Evolutionary conservation across 331 rosid genomes (phyloP).

Genomic region (Arachis monticola): DNA sequence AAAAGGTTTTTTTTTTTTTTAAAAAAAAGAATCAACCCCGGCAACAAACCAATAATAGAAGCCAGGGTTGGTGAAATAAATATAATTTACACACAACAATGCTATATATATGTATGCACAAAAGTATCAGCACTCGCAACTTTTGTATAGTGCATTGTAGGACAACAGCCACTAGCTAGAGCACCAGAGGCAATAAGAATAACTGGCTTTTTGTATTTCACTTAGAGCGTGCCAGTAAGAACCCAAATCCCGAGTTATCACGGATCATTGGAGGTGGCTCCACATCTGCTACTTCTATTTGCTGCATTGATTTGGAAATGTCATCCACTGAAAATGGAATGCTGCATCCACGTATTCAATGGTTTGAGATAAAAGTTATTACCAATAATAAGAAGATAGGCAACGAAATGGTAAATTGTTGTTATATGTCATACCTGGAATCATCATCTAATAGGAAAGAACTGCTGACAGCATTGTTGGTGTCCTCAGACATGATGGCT

Average conservation of each 20-base stretch:
- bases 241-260: constrained; percentile 92
- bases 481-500: constrained; percentile 85
- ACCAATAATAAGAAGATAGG: not conserved
- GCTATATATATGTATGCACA: constrained; percentile 69
- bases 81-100: constrained; percentile 62
- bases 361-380: not conserved
- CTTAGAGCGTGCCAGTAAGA: constrained; percentile 84
- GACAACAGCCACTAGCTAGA: constrained; percentile 38
- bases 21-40: constrained; percentile 61
- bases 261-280: constrained; percentile 97
- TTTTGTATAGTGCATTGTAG: constrained; percentile 44
- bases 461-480: constrained; percentile 88
- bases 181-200: constrained; percentile 32
- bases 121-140: constrained; percentile 49
- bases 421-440: constrained; percentile 65
- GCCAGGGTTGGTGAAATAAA: constrained; percentile 50
- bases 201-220: constrained; percentile 40
- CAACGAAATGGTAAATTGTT: constrained; percentile 17
- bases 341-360: constrained; percentile 55
- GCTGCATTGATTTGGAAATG: constrained; percentile 89
- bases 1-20: constrained; percentile 27
- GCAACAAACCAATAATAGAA: constrained; percentile 64
- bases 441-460: constrained; percentile 95
- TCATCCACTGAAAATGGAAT: constrained; percentile 97
- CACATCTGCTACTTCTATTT: constrained; percentile 78